Base-by-base conservation (phyloP, 345 rosid species). In the Sonneratia alba region DNA sequence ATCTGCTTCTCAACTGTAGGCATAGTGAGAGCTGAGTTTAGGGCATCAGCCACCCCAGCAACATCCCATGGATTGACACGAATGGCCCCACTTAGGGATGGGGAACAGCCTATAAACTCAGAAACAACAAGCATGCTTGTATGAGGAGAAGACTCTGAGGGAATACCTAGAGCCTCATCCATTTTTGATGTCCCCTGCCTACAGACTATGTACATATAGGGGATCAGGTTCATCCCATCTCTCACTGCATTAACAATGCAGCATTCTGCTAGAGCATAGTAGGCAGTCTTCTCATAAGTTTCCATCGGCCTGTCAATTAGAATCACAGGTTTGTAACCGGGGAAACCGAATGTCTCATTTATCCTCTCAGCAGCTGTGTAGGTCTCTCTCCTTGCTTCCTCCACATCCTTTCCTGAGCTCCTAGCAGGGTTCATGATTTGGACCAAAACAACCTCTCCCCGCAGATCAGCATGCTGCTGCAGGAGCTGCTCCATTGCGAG, bases 61-160 rank as follows among this genome's bases (percentile, higher is more conserved):
- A 78, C 56, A 21, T 83, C 81, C 86, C 86, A 83, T 15, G 86
- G 86, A 49, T 83, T 83, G 16, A 83, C 86, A 61, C 86, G 75
- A 13, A 83, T 74, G 10, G 86, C 86, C 45, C 86, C 86, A 72
- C 86, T 83, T 24, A 83, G 65, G 61, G 86, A 83, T 6, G 86
- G 86, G 36, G 86, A 83, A 75, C 86, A 83, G 57, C 86, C 86
- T 0, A 76, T 72, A 68, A 83, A 83, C 69, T 83, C 86, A 10
- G 86, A 83, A 36, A 83, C 80, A 40, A 83, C 86, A 53, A 83
- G 83, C 59, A 76, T 68, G 65, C 86, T 83, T 6, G 81, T 68
- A 38, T 74, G 81, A 59, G 78, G 76, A 0, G 77, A 56, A 47
- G 51, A 47, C 36, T 72, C 74, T 1, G 78, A 6, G 13, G 48